Base-by-base conservation (phyloP, 192 early-diverging fungal species). In the Linnemannia hyalina region DNA sequence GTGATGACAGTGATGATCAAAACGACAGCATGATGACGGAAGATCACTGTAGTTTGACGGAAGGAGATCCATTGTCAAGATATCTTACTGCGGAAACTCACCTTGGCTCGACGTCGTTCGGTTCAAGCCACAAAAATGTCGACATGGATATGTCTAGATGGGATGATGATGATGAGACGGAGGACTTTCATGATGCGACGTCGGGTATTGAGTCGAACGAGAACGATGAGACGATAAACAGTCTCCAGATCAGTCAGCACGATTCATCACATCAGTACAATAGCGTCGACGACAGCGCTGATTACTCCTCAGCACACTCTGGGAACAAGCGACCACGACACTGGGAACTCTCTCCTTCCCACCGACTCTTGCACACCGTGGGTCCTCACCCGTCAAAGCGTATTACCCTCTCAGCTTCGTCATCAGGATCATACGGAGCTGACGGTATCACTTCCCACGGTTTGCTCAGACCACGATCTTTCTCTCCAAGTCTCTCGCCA, bases 161-260 rank as follows among this genome's bases (percentile, higher is more conserved):
- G 11, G 49, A 75, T 7, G 73, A 74, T 18, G 46, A 74, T 8
- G 55, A 44, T n/a, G 69, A 75, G 13, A 18, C 65, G 23, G 81
- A 83, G 18, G 26, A n/a, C n/a, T 83, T 83, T 23, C 77, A 83
- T 65, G 76, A 83, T 55, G 81, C 81, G 22, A 36, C 29, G 23
- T 29, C 29, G 13, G 60, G 60, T 65, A 29, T 65, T 15, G 60
- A 65, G 26, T 15, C 11, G 29, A 10, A 29, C 13, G 44, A 46
- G 29, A 10, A 52, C 18, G 49, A 52, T 4, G 60, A 15, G 9
- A 65, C 26, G n/a, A 29, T 35, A 10, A 32, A 65, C n/a, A 15
- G 26, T 26, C 60, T 65, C 29, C 11, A 35, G 3, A 65, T 65
- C 11, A 26, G 26, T 13, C 26, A 32, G 29, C 60, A 32, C 1